These are phyloP conservation scores for Ophiostoma ips DNA, from an alignment of 2,329 filamentous ascomycete species.

Conservation along the genomic window DNA sequence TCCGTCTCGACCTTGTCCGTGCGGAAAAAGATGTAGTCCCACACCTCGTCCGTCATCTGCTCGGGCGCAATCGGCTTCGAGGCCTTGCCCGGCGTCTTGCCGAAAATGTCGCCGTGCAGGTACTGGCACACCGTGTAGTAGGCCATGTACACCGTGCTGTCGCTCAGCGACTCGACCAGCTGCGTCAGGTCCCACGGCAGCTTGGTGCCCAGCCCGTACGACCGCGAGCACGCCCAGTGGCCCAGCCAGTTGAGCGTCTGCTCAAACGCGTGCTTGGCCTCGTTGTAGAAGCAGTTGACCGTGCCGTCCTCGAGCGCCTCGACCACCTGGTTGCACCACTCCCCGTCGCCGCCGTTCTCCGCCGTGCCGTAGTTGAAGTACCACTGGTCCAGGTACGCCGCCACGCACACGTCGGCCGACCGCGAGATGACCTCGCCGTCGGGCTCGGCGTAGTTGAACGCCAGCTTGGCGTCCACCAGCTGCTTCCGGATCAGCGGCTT, in stretches of 20 bases:
- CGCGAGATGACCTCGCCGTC: slow-evolving; percentile 79
- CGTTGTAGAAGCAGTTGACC: slow-evolving; percentile 61
- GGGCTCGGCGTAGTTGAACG: slow-evolving; percentile 88
- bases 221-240: slow-evolving; percentile 88
- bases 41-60: slow-evolving; percentile 89
- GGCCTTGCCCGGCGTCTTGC: slow-evolving; percentile 47
- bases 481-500: slow-evolving; percentile 72
- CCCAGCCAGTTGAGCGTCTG: slow-evolving; percentile 83
- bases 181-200: slow-evolving; percentile 87
- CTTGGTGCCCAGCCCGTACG: slow-evolving; percentile 84
- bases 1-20: slow-evolving; percentile 55
- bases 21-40: slow-evolving; percentile 87
- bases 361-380: slow-evolving; percentile 65
- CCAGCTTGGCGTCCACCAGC: slow-evolving; percentile 61
- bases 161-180: slow-evolving; percentile 76
- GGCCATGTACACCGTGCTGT: slow-evolving; percentile 85
- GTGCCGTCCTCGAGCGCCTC: slow-evolving; percentile 56
- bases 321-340: slow-evolving; percentile 67
- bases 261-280: slow-evolving; percentile 69
- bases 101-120: slow-evolving; percentile 78
- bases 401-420: slow-evolving; percentile 56
- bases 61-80: slow-evolving; percentile 56
- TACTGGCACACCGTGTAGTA: slow-evolving; percentile 55
- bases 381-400: slow-evolving; percentile 91
- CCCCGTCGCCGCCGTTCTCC: slow-evolving; percentile 49